Conservation (phyloP, 352 stramenopile genomes). For the Phytophthora podocarpi region DNA sequence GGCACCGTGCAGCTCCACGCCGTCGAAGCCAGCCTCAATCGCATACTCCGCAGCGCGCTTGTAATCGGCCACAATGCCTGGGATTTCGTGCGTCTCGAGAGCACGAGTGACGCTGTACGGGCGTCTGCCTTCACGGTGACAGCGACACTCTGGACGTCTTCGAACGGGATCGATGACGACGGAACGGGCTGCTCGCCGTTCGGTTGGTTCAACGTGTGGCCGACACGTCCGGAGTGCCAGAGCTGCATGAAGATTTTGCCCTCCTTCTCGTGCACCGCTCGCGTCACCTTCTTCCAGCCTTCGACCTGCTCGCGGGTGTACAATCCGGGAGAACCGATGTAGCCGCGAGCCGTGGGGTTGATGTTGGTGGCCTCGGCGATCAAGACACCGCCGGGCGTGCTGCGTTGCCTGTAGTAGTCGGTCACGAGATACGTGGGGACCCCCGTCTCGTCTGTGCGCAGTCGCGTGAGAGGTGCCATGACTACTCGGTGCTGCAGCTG, state of each 20-base stretch:
- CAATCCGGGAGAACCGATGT: constrained; percentile 51
- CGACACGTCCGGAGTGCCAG: constrained; percentile 79
- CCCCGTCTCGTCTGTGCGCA: constrained; percentile 39
- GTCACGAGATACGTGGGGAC: constrained; percentile 44
- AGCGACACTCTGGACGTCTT: constrained; percentile 29
- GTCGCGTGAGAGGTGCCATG: constrained; percentile 69
- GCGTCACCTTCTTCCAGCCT: constrained; percentile 58
- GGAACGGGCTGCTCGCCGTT: constrained; percentile 50
- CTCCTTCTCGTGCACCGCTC: constrained; percentile 75
- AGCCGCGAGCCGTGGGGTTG: constrained; percentile 37
- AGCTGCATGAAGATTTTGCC: constrained; percentile 87
- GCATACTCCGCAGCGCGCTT: constrained; percentile 35
- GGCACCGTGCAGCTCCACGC: constrained; percentile 36
- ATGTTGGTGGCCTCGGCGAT: constrained; percentile 72
- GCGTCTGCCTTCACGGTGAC: constrained; percentile 44
- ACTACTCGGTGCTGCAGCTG: constrained; percentile 65
- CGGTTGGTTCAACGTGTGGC: constrained; percentile 64
- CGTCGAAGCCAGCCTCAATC: constrained; percentile 32
- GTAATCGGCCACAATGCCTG: constrained; percentile 35
- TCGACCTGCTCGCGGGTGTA: constrained; percentile 51
- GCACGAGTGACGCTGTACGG: constrained; percentile 56
- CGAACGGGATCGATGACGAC: constrained; percentile 37
- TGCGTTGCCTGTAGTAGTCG: constrained; percentile 71
- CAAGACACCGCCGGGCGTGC: constrained; percentile 57
- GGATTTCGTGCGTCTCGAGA: constrained; percentile 80